Evolutionary conservation across 2,329 filamentous ascomycete genomes (phyloP).

Genomic region (Myriosclerotinia curreyana): DNA sequence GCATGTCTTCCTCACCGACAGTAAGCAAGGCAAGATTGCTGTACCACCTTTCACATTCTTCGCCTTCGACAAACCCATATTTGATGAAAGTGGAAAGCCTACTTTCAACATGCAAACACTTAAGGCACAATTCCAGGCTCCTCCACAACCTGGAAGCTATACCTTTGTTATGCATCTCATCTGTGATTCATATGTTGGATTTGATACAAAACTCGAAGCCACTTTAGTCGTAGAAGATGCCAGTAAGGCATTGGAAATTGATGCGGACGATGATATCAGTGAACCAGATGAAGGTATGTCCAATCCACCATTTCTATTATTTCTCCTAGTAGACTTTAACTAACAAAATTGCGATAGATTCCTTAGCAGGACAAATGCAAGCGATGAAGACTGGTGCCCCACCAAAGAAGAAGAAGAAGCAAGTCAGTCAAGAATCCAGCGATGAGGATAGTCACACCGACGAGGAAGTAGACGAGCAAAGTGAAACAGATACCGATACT

Average conservation of each 20-base stretch:
- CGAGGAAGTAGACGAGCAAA: conserved; percentile 59
- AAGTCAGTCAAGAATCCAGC: conserved; percentile 59
- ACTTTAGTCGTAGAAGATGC: conserved; percentile 86
- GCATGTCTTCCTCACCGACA: conserved; percentile 93
- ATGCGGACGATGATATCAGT: conserved; percentile 90
- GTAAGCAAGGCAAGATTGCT: conserved; percentile 91
- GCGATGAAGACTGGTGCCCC: conserved; percentile 70
- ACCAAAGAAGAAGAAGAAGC: conserved; percentile 59
- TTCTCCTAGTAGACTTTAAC: neutral
- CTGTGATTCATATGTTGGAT: conserved; percentile 92
- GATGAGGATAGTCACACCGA: conserved; percentile 79
- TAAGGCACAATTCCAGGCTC: conserved; percentile 95
- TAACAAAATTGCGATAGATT: conserved; percentile 54
- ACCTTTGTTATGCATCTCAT: conserved; percentile 92
- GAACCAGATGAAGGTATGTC: conserved; percentile 93
- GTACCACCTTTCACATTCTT: conserved; percentile 96
- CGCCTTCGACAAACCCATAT: conserved; percentile 85
- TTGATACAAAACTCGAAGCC: conserved; percentile 89
- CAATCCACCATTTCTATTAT: neutral
- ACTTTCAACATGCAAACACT: conserved; percentile 95
- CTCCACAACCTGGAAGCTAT: conserved; percentile 87
- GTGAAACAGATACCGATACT: conserved; percentile 61
- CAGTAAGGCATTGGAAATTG: conserved; percentile 75
- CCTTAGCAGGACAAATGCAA: conserved; percentile 86
- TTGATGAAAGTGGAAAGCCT: conserved; percentile 74